A percentile compares a stretch with the other conserved stretches of the same genome.
These are phyloP conservation scores for Daucus carota DNA, from an alignment of 129 eudicot genomes.

Conservation along the genomic window DH1_v3.0 NC_030388.2:18084501-18085000, in stretches of 20 bases:
- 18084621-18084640: too few relatives aligned
- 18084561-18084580: too few relatives aligned
- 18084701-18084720: background rate
- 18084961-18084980: background rate
- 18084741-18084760: background rate
- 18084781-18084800: slow-evolving; percentile 35
- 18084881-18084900: slow-evolving; percentile 1
- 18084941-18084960: background rate
- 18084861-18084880: slow-evolving; percentile 24
- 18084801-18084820: slow-evolving; percentile 62
- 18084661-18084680: too few relatives aligned
- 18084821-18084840: slow-evolving; percentile 38
- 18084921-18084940: background rate
- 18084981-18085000: background rate
- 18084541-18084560: too few relatives aligned
- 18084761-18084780: background rate
- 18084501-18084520: too few relatives aligned
- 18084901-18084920: background rate
- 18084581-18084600: too few relatives aligned
- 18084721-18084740: background rate
- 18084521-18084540: too few relatives aligned
- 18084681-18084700: background rate
- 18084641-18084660: too few relatives aligned
- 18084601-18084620: too few relatives aligned
- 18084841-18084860: slow-evolving; percentile 4